These are phyloP conservation scores for Neurospora sp. DNA, from an alignment of 495 filamentous ascomycete species.

Conservation along the genomic window DNA sequence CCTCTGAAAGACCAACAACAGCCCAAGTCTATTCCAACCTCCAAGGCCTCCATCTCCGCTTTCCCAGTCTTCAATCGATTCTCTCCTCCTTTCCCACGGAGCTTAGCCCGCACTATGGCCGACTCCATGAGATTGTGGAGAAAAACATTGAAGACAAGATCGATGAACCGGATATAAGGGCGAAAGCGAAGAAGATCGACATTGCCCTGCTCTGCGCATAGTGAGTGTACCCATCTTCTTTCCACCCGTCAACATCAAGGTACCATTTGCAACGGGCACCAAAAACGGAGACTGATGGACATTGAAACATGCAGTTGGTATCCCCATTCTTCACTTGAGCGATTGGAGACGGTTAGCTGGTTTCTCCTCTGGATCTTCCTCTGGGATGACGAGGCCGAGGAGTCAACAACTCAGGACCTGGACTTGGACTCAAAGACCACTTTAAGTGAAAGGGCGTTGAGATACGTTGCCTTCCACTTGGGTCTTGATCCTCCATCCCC, in stretches of 20 bases:
- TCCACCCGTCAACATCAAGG: too few relatives aligned
- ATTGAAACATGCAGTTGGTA: too few relatives aligned
- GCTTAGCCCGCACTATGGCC: slow-evolving; percentile 9
- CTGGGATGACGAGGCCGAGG: slow-evolving; percentile 24
- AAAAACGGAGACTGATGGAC: too few relatives aligned
- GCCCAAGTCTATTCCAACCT: slow-evolving; percentile 2
- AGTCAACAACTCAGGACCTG: background rate
- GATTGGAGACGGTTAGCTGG: slow-evolving; percentile 10
- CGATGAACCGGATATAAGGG: background rate
- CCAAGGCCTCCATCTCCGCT: slow-evolving; percentile 5
- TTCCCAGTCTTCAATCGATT: slow-evolving; percentile 5
- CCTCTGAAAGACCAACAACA: background rate
- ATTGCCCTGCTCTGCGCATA: slow-evolving; percentile 7
- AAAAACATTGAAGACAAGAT: slow-evolving; percentile 11
- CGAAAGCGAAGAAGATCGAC: slow-evolving; percentile 6
- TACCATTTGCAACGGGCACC: too few relatives aligned
- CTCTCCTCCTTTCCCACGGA: slow-evolving; percentile 7
- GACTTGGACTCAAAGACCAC: slow-evolving; percentile 3
- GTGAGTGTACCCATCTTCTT: background rate
- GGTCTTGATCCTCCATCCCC: background rate
- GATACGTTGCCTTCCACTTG: slow-evolving; percentile 10
- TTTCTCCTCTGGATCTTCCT: slow-evolving; percentile 26
- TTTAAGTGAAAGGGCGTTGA: background rate
- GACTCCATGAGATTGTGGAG: slow-evolving; percentile 8
- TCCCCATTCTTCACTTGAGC: too few relatives aligned